Evolutionary conservation across 2,329 filamentous ascomycete genomes (phyloP).

Genomic region (Lecanicillium sp.): DNA sequence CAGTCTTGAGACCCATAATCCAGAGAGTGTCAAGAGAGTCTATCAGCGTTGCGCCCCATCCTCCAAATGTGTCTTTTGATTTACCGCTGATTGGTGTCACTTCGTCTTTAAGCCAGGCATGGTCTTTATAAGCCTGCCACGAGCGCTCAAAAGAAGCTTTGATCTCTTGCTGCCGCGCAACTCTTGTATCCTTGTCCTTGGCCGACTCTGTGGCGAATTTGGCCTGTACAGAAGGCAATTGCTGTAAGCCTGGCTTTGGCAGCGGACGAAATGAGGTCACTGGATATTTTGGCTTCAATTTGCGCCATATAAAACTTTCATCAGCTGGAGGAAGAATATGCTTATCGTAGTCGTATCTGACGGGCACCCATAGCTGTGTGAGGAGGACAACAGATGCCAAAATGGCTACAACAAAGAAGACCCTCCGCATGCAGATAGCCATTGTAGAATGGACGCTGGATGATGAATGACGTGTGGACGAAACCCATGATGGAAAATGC

Average conservation of each 20-base stretch:
- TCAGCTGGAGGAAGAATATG: neutral
- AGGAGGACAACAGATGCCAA: too few relatives aligned
- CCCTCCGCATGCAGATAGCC: too few relatives aligned
- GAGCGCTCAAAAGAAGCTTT: conserved; percentile 32
- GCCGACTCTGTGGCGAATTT: conserved; percentile 10
- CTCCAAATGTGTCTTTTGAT: conserved; percentile 40
- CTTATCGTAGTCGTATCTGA: too few relatives aligned
- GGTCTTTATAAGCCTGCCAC: conserved; percentile 42
- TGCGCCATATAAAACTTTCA: conserved; percentile 5
- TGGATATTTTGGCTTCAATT: conserved; percentile 6
- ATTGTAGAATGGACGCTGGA: too few relatives aligned
- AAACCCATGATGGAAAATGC: too few relatives aligned
- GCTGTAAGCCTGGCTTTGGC: neutral
- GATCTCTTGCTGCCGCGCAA: conserved; percentile 28
- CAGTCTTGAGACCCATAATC: conserved; percentile 51
- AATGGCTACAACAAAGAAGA: too few relatives aligned
- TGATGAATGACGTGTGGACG: too few relatives aligned
- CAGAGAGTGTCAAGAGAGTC: conserved; percentile 53
- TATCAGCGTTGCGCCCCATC: conserved; percentile 51
- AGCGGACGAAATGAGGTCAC: conserved; percentile 2
- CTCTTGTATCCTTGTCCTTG: conserved; percentile 19
- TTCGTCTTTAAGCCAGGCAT: conserved; percentile 46
- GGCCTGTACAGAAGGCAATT: conserved; percentile 5
- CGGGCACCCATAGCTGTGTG: too few relatives aligned
- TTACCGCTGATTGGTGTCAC: conserved; percentile 37